Base-by-base conservation (phyloP, 2,329 filamentous ascomycete species). In the Neocatenulostroma microsporum region DNA sequence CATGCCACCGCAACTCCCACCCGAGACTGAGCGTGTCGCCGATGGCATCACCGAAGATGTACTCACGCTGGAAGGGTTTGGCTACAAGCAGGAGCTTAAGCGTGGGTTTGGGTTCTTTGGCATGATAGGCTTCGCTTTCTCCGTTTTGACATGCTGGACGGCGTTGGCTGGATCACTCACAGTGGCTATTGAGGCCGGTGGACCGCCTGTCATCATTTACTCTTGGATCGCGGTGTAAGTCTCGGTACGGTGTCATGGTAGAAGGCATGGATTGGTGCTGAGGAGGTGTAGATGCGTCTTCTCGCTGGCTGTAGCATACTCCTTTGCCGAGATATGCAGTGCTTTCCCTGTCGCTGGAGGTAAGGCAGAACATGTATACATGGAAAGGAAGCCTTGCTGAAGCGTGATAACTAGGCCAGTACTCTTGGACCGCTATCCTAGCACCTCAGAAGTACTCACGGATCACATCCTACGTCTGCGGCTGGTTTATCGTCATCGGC, bases 11-110 rank as follows among this genome's bases (percentile, higher is more conserved):
- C 27, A 29, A 10, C 27, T 29, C 3, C 12, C 14, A 31, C 10
- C 29, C 10, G 18, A 31, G 14, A 17, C 29, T 3, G 15, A 31
- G 14, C 27, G 12, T 3, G 15, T 15, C 8, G 29, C 29, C 6
- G 67, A 74, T 88, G 47, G 94, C 94, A 62, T 95, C 31, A 17
- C 13, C 21, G 14, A 46, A 24, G 63, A 64, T 40, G 62, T 66
- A 54, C 54, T 54, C 14, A 57, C 58, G 14, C 54, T 67, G 1
- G 60, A 60, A 31, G 51, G 62, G 37, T 39, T 66, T 24, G 63
- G 63, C 0, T 67, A 66, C 36, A 52, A 61, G 10, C 62, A 62
- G 72, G 72, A 77, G 53, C 63, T 77, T 45, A 74, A 73, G 51
- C 69, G 73, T 7, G 70, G 64, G 7, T 77, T 76, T 46, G 62